Conservation (phyloP, 345 rosid species). For the Camelina neglecta region DNA sequence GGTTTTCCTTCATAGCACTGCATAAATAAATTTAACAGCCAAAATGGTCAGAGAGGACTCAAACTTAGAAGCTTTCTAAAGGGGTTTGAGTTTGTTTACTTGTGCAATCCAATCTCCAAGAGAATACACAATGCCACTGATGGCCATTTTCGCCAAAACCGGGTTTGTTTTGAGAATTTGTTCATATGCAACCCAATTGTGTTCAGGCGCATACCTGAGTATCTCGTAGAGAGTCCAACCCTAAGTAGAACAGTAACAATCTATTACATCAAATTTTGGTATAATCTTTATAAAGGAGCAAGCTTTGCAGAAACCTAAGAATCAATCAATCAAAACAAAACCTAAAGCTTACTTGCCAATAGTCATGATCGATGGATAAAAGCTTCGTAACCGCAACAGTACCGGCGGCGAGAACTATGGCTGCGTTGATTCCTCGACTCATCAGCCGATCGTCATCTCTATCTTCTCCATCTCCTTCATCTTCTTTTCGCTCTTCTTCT, state of each 20-base stretch:
- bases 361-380: slow-evolving; percentile 85
- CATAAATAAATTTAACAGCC: slow-evolving; percentile 5
- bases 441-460: slow-evolving; percentile 47
- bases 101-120: slow-evolving; percentile 98
- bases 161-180: slow-evolving; percentile 85
- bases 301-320: slow-evolving; percentile 16
- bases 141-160: slow-evolving; percentile 93
- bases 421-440: slow-evolving; percentile 69
- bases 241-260: slow-evolving; percentile 43
- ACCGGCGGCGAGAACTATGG: slow-evolving; percentile 82
- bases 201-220: slow-evolving; percentile 80
- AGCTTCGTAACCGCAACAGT: slow-evolving; percentile 75
- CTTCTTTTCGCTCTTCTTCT: slow-evolving; percentile 30
- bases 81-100: slow-evolving; percentile 47
- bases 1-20: slow-evolving; percentile 94
- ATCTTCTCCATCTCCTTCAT: slow-evolving; percentile 23
- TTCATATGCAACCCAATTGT: slow-evolving; percentile 94
- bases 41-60: slow-evolving; percentile 5
- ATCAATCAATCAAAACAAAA: neutral
- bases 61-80: neutral
- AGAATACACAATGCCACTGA: slow-evolving; percentile 86
- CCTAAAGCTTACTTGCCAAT: slow-evolving; percentile 83
- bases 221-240: slow-evolving; percentile 97
- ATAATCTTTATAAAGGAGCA: slow-evolving; percentile 14
- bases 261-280: neutral